Base-by-base conservation (phyloP, 106 monocot species). In the Allium fistulosum region DNA sequence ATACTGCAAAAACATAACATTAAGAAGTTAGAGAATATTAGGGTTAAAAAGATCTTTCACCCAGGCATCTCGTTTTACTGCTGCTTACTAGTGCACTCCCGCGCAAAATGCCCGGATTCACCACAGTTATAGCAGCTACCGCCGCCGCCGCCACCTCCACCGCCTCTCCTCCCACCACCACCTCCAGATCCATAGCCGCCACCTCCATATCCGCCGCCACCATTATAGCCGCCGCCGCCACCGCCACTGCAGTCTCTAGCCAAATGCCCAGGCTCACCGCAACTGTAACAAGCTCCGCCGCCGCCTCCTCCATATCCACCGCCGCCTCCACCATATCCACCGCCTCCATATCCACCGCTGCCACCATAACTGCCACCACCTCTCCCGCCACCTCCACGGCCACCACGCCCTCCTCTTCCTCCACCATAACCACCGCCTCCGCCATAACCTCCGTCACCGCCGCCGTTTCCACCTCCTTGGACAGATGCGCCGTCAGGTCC, bases 221-320 rank as follows among this genome's bases (percentile, higher is more conserved):
- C 53, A 55, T 55, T 12, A 11, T 15, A 12, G 13, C 86, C 86
- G 4, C 80, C 82, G 8, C 80, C 82, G 1, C 79, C 78, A 0
- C 80, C 7, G 72, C 72, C 2, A 50, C 64, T 62, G 26, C 68
- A 68, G 51, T 68, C 68, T 15, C 68, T 68, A 10, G 68, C 68
- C 53, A 68, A 26, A 26, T 68, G 68, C n/a, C 68, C 68, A 10
- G 53, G 26, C 53, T 53, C 68, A 18, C 68, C 68, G 46, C 73
- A 12, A 9, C 45, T 45, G 63, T 57, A 69, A 57, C 70, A 70
- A 6, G 53, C 69, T 7, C 76, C 17, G 6, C 65, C 80, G 2
- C 75, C 71, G 4, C 66, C 75, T n/a, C 66, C 65, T 6, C 50
- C 64, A 9, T 59, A 62, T 1, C 67, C 63, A 7, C 53, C 27